Base-by-base conservation (phyloP, 805 yeast species). In the Wickerhamomyces hampshirensis region DNA sequence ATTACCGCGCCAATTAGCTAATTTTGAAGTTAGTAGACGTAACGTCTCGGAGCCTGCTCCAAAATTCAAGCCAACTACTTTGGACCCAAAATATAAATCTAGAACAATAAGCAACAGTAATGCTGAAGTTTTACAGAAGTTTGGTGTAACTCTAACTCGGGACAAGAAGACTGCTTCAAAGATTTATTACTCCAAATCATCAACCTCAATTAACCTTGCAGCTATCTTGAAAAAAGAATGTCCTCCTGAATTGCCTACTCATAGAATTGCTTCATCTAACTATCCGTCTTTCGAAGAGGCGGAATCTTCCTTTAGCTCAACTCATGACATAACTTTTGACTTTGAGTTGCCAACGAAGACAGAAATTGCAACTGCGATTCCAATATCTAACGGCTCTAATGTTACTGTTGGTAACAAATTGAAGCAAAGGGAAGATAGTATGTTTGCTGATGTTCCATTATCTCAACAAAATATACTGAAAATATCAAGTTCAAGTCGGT, bases 101-200 rank as follows among this genome's bases (percentile, higher is more conserved):
- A 44, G 50, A 33, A 24, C 38, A 10, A 37, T 45, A 4, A 47
- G 51, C 26, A 33, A 39, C 14, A 38, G 39, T 28, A 46, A 45
- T 23, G 51, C 42, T 3, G 47, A 48, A 18, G 44, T 53, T 6
- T 39, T 54, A 12, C 43, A 39, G 24, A 40, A 44, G 34, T 38
- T 51, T 31, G 55, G 58, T 16, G 47, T 53, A 11, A 46, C 42
- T n/a, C 17, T 50, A 30, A 37, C 23, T 9, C 39, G 49, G 32
- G 39, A 39, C 4, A 33, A 38, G 23, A 48, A 37, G 26, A 39
- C 49, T n/a, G 30, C 30, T 8, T 50, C 56, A 1, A 54, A 42
- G 32, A 53, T 51, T 19, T 46, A 42, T 27, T 53, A 53, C 41
- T 51, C 56, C 11, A 54, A 50, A 33, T 51, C 58, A 4, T 50